Evolutionary conservation across 768 basidiomycete species (phyloP), one percentile per base, ranked within the genome.

Genomic region (Termitomyces heimii): DNA sequence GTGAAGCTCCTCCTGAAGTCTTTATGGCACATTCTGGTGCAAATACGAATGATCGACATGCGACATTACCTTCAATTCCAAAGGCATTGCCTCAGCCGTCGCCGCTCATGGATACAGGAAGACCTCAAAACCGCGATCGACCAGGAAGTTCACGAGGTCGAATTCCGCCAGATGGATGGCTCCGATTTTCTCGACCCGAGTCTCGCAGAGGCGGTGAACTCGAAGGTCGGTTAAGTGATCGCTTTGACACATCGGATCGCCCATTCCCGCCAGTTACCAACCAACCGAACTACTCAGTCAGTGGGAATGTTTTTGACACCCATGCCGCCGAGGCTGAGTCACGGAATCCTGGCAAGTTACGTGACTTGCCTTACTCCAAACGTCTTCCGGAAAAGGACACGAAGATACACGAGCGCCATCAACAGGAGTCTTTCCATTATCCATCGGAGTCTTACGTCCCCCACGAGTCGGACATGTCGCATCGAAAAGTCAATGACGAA

Each of bases 61-160:
- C 66, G 13, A 68, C 70, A 1, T 65, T 68, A 20, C 69, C 71
- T 28, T 71, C 69, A 3, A 58, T 65, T 31, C 63, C 69, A 10
- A 64, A 68, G 53, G 68, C 70, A 46, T 64, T 67, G 2, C 68
- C 73, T 5, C 58, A 59, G n/a, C 44, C 62, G 16, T 68, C 70
- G 22, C 62, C 64, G 18, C 28, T 53, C 6, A 46, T 62, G 20
- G 61, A 65, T 12, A 59, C 40, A 9, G 55, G 55, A 40, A 56
- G 61, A 35, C 54, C 55, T n/a, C 35, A 48, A 24, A 56, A 37
- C 43, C 58, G 58, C 5, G 54, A 56, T 51, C 54, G 62, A 55
- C 53, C 55, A 32, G 52, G 60, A 44, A 59, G 51, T 40, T 60
- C 62, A 32, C 60, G 59, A 49, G 56, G 31, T 57, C 58, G 50